Evolutionary conservation across 768 basidiomycete species (phyloP), one percentile per base, ranked within the genome.

Genomic region (Trametes cingulata): DNA sequence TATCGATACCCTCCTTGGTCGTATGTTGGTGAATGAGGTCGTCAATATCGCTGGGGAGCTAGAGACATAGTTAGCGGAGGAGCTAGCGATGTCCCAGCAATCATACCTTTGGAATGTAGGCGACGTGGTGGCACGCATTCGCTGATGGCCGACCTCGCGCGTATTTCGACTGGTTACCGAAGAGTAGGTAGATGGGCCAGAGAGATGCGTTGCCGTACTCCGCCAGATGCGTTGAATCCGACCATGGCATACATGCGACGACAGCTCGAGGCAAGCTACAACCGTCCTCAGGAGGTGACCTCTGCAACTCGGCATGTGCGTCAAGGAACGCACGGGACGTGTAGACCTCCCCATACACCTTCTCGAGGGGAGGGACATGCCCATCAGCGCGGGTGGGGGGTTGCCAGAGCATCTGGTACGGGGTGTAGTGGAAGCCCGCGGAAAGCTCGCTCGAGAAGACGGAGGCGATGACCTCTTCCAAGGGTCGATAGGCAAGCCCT

Each of bases 131-230:
- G n/a, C 68, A 66, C 0, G 75, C 71, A 33, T 69, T 61, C 0
- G 69, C 67, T 8, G 60, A 66, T 2, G 76, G 76, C 14, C 66
- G 60, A 1, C 59, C 60, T 0, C 71, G 68, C 67, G 24, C 8
- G 48, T 79, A 80, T 61, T 82, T 83, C 0, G 77, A 78, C 6
- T 72, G 65, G 48, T 76, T 77, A 0, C 77, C 78, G 29, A 78
- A 69, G 43, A 59, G 75, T 0, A 73, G 39, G 54, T 81, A 82
- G 0, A 77, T 33, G 2, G 78, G 80, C 81, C 78, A 82, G 1
- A 67, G 51, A 0, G 62, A 39, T 1, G 71, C 67, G 0, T 55
- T 57, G 0, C 73, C 71, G 50, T 73, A 74, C 3, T 56, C 46
- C 0, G 71, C 63, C 1, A 72, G 65, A 20, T 67, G 66, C 0